Conservation (phyloP, 371 early-diverging fungal genomes). For the Mucor irregularis region DNA sequence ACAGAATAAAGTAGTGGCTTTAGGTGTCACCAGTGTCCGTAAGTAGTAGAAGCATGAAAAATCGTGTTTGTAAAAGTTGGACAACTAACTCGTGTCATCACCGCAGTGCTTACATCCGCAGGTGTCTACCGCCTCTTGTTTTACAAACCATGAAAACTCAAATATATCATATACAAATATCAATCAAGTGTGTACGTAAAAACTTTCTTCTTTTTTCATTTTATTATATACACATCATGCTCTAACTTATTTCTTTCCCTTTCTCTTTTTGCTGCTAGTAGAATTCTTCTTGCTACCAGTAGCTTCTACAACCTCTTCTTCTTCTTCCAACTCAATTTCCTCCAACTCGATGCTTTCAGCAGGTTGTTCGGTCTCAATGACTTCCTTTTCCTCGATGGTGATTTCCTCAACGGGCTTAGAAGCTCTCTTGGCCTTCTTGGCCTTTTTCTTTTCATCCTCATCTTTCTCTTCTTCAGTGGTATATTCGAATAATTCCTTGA, state of each 20-base stretch:
- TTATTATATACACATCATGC: no score
- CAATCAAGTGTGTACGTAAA: no score
- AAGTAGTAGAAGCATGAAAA: no score
- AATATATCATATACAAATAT: no score
- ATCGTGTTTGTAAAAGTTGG: no score
- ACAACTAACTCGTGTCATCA: no score
- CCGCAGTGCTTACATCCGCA: no score
- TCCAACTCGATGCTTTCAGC: conserved; percentile 6
- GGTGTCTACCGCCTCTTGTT: no score
- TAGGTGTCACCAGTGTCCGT: no score
- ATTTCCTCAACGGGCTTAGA: conserved; percentile 10
- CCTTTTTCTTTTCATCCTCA: conserved; percentile 36
- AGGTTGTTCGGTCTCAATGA: neutral
- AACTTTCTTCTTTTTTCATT: no score
- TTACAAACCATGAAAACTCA: no score
- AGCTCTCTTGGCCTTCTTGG: conserved; percentile 8
- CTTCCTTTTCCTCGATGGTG: conserved; percentile 3
- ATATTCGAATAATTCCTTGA: conserved; percentile 80
- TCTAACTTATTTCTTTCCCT: conserved; percentile 12
- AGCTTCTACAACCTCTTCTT: conserved; percentile 15
- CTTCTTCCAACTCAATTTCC: conserved; percentile 20
- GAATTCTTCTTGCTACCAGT: conserved; percentile 1
- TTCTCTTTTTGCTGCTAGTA: conserved; percentile 12
- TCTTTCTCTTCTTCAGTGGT: conserved; percentile 66
- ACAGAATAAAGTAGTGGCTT: no score